Evolutionary conservation across 345 rosid species (phyloP).

Genomic region (Eucalyptus regnans): DNA sequence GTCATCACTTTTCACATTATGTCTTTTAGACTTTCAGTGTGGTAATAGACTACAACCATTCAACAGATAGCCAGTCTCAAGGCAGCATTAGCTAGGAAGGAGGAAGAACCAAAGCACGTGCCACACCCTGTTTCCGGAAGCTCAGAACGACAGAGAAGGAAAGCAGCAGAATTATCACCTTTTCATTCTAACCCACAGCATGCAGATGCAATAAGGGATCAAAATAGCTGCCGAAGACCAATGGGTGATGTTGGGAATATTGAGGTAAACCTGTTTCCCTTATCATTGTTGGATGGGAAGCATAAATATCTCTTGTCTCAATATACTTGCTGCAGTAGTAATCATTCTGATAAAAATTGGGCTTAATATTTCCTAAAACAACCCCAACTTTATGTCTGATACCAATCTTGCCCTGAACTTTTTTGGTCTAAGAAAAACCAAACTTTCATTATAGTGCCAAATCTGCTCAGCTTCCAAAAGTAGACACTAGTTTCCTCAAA

Average conservation of each 20-base stretch:
- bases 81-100: constrained; percentile 72
- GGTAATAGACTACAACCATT: neutral
- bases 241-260: constrained; percentile 65
- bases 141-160: constrained; percentile 43
- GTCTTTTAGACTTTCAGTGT: neutral
- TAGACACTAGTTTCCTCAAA: neutral
- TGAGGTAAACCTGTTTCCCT: constrained; percentile 39
- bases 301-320: neutral
- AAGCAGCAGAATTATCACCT: constrained; percentile 31
- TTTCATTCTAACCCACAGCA: constrained; percentile 19
- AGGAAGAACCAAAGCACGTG: constrained; percentile 34
- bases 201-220: constrained; percentile 19
- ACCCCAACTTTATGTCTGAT: neutral
- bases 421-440: neutral
- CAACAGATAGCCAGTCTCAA: constrained; percentile 70
- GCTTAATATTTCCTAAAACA: neutral
- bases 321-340: neutral
- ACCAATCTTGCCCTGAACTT: neutral
- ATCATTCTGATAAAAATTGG: neutral
- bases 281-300: neutral
- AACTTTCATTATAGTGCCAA: neutral
- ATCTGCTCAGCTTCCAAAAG: neutral
- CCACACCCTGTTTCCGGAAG: constrained; percentile 31
- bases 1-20: neutral
- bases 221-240: constrained; percentile 28